These are phyloP conservation scores for Neofusicoccum ribis DNA, from an alignment of 2,329 filamentous ascomycete genomes.

Conservation along the genomic window DNA sequence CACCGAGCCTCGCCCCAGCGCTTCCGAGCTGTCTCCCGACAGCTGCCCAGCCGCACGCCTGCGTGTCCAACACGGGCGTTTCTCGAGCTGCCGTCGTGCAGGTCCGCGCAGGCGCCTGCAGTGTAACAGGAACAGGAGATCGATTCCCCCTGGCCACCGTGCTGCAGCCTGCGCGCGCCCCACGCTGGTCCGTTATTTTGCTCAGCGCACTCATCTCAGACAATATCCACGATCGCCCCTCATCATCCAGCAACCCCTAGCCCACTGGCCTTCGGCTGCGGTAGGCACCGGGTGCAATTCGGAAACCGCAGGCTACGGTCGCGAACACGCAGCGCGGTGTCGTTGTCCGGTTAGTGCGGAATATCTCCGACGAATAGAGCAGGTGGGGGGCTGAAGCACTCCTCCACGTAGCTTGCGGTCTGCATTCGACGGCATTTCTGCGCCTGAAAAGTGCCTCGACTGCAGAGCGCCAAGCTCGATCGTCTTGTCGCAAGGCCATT, in stretches of 20 bases:
- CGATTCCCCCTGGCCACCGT: not conserved
- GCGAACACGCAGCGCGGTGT: too few relatives aligned
- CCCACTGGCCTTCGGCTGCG: conserved; percentile 1
- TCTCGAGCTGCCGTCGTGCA: not conserved
- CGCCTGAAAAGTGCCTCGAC: too few relatives aligned
- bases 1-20: not conserved
- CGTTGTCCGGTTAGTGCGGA: too few relatives aligned
- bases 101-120: not conserved
- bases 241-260: not conserved
- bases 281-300: not conserved
- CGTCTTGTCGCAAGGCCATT: too few relatives aligned
- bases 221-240: conserved; percentile 14
- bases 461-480: too few relatives aligned
- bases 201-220: conserved; percentile 9
- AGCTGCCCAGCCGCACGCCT: not conserved
- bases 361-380: too few relatives aligned
- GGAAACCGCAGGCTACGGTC: too few relatives aligned
- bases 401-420: too few relatives aligned
- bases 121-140: conserved; percentile 6
- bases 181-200: conserved; percentile 7
- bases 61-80: not conserved
- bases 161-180: not conserved
- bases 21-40: conserved; percentile 1
- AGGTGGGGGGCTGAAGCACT: too few relatives aligned
- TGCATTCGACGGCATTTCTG: too few relatives aligned